A percentile compares a stretch with the other conserved stretches of the same genome.
phyloP scores from a whole-genome alignment of 2,329 filamentous ascomycete species.

The Diaporthe vexans region DNA sequence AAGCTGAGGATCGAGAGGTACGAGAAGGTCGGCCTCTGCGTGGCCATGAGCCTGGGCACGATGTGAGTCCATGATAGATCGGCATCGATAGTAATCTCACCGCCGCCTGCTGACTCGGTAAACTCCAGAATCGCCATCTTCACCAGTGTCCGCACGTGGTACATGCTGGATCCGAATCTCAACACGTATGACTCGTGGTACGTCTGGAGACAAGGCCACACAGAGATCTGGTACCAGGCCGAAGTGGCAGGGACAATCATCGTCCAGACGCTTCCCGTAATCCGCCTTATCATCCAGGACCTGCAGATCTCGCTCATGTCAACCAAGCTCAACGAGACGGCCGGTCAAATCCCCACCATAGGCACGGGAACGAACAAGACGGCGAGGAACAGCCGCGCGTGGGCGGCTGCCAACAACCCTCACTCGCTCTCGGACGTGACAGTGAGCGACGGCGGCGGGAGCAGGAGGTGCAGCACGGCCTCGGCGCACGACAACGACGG shows the following conservation, averaged over 20 bases:
- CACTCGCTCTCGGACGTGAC: slow-evolving; percentile 33
- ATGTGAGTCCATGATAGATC: slow-evolving; percentile 53
- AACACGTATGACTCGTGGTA: slow-evolving; percentile 57
- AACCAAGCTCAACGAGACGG: slow-evolving; percentile 39
- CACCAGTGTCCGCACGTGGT: slow-evolving; percentile 61
- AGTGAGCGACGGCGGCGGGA: not conserved
- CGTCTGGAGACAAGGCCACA: slow-evolving; percentile 62
- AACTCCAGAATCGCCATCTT: slow-evolving; percentile 58
- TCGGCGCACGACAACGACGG: slow-evolving; percentile 10
- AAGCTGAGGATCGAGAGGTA: slow-evolving; percentile 61
- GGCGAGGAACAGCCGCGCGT: slow-evolving; percentile 31
- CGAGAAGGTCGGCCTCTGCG: slow-evolving; percentile 65
- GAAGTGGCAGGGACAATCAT: slow-evolving; percentile 68
- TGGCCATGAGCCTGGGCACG: slow-evolving; percentile 64
- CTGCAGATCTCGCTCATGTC: slow-evolving; percentile 53
- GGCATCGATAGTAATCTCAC: not conserved
- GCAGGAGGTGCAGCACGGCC: not conserved
- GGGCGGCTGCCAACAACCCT: slow-evolving; percentile 33
- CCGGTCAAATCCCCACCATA: not conserved
- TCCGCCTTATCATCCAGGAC: slow-evolving; percentile 62
- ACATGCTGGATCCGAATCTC: slow-evolving; percentile 62
- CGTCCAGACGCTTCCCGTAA: slow-evolving; percentile 66
- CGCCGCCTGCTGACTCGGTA: slow-evolving; percentile 15
- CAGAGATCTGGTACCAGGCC: slow-evolving; percentile 64
- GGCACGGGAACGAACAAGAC: slow-evolving; percentile 27